Evolutionary conservation across 2,329 filamentous ascomycete genomes (phyloP), one percentile per base, ranked within the genome.

Genomic region (Fusarium metavorans): DNA sequence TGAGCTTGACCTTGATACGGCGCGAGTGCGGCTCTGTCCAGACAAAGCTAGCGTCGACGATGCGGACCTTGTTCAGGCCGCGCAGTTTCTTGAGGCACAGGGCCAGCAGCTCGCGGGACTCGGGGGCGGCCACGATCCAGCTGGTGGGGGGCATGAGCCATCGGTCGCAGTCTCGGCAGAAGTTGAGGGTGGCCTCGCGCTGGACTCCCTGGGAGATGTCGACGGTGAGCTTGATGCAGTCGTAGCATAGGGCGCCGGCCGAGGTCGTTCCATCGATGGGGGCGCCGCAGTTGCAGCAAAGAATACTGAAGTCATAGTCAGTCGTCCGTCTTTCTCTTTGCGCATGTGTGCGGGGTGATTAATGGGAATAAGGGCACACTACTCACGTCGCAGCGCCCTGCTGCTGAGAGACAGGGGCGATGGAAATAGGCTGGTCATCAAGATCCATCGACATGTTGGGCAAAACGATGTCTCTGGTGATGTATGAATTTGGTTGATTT

Each of bases 21-120:
- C 95, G 89, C 78, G 95, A 98, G 85, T 99, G 97, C 13, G 97
- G 96, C 84, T 99, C 97, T 1, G 97, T 99, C 97, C 97, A 99
- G 81, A 98, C 94, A 82, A 98, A 99, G 79, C 92, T 94, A 56
- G 97, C 97, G 82, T 99, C 97, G 80, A 98, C 95, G 80, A 99
- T 97, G 71, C 97, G 90, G 76, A 97, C 94, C 86, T 97, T 97
- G 82, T 92, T 91, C 73, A 99, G 85, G 34, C 95, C 95, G 74
- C 94, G 89, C 73, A 99, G 85, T 83, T 97, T 97, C 81, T 95
- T 92, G 76, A 99, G 87, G 84, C 97, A 99, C 56, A 99, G 86
- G 7, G 97, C 95, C 63, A 99, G 89, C 67, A 99, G 88, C 86
- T 99, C 97, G 84, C 95, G 92, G 50, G 95, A 98, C 84, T 99